Conservation (phyloP, 352 stramenopile species). For the Phytophthora idaei region DNA sequence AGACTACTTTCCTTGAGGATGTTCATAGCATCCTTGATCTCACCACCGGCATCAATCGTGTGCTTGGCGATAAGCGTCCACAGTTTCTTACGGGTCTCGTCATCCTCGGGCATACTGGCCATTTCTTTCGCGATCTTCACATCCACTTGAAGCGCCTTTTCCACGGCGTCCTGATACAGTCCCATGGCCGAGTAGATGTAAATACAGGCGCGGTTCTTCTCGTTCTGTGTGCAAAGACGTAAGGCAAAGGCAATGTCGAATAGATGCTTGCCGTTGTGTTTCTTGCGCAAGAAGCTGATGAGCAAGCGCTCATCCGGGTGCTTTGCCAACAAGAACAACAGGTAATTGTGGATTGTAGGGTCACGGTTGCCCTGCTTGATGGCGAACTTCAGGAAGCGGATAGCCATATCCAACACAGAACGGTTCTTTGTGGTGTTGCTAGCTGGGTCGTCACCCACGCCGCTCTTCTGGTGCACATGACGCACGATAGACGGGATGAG, state of each 20-base stretch:
- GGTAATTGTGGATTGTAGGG: slow-evolving; percentile 93
- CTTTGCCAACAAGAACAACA: slow-evolving; percentile 91
- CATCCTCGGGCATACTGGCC: slow-evolving; percentile 90
- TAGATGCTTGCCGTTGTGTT: slow-evolving; percentile 82
- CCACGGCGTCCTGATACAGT: slow-evolving; percentile 92
- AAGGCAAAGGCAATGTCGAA: slow-evolving; percentile 94
- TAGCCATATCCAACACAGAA: slow-evolving; percentile 88
- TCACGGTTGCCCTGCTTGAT: slow-evolving; percentile 92
- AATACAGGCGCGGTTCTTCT: slow-evolving; percentile 93
- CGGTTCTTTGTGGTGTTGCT: slow-evolving; percentile 55
- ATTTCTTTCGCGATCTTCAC: slow-evolving; percentile 95
- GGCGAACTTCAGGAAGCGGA: slow-evolving; percentile 93
- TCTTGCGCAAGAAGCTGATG: slow-evolving; percentile 92
- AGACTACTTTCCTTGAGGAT: slow-evolving; percentile 89
- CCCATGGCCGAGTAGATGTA: slow-evolving; percentile 95
- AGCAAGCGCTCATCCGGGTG: slow-evolving; percentile 88
- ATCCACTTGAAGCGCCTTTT: slow-evolving; percentile 90
- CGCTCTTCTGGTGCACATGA: slow-evolving; percentile 83
- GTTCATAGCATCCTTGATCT: slow-evolving; percentile 86
- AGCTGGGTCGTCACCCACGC: slow-evolving; percentile 13
- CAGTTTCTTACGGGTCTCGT: slow-evolving; percentile 91
- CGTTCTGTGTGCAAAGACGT: slow-evolving; percentile 91
- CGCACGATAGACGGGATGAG: slow-evolving; percentile 94
- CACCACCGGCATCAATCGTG: slow-evolving; percentile 87
- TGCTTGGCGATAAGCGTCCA: slow-evolving; percentile 95